A percentile compares a stretch with the other conserved stretches of the same genome.
These are phyloP conservation scores for Erysimum pusillum DNA, from an alignment of 441 rosid species.

Conservation along the genomic window DNA sequence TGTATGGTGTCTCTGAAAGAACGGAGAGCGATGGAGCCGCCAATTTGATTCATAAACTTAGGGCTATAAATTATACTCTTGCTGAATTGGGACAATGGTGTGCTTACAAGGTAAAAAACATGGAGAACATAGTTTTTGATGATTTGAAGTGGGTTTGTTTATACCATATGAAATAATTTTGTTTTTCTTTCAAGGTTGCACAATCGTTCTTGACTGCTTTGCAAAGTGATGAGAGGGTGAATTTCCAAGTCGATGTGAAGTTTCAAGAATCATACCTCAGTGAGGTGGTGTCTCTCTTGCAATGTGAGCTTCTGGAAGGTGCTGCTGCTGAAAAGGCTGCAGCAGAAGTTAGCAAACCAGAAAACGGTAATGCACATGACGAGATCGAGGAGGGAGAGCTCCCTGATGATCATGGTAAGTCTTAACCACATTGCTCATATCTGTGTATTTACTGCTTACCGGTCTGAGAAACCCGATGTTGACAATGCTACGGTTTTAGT, in stretches of 20 bases:
- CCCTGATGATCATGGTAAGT: conserved; percentile 89
- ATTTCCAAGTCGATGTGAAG: conserved; percentile 95
- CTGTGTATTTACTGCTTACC: conserved; percentile 16
- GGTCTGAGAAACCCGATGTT: conserved; percentile 7
- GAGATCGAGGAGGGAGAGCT: conserved; percentile 99
- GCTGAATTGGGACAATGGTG: conserved; percentile 99
- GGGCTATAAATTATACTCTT: conserved; percentile 95
- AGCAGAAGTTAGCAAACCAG: conserved; percentile 50
- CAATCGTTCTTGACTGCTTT: conserved; percentile 92
- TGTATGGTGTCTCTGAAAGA: conserved; percentile 98
- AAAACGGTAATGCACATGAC: conserved; percentile 56
- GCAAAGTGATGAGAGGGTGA: conserved; percentile 94
- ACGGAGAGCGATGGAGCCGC: conserved; percentile 99
- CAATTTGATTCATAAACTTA: conserved; percentile 92
- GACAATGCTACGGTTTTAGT: conserved; percentile 55
- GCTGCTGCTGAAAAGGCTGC: conserved; percentile 76
- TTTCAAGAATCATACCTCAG: conserved; percentile 92
- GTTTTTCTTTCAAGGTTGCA: conserved; percentile 75
- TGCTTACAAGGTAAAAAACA: conserved; percentile 83
- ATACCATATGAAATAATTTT: background rate
- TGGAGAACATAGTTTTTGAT: background rate
- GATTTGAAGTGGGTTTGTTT: conserved; percentile 11
- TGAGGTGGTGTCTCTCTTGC: conserved; percentile 83
- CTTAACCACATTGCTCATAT: background rate
- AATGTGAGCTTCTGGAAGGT: conserved; percentile 91